phyloP scores from a whole-genome alignment of 2,329 filamentous ascomycete species.

The Rosellinia necatrix region DNA sequence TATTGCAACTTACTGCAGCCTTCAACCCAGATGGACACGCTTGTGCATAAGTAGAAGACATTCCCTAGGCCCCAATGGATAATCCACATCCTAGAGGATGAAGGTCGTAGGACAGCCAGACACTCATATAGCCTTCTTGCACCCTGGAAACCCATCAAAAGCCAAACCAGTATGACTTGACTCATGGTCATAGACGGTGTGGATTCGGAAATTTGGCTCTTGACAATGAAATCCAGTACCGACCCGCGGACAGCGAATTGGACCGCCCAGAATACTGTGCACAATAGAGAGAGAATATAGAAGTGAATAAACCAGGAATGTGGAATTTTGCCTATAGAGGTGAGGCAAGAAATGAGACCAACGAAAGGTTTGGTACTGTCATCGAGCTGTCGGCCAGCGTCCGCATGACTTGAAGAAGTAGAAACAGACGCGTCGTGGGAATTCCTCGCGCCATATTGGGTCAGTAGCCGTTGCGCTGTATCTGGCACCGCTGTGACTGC shows the following conservation, averaged over 20 bases:
- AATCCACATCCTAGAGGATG: conserved; percentile 80
- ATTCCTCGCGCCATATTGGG: conserved; percentile 57
- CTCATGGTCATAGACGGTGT: conserved; percentile 58
- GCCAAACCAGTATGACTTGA: conserved; percentile 70
- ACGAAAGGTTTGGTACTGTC: conserved; percentile 29
- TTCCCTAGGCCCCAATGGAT: conserved; percentile 82
- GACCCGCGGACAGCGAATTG: conserved; percentile 63
- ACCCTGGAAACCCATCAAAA: conserved; percentile 77
- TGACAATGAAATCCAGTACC: conserved; percentile 54
- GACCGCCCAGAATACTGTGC: conserved; percentile 74
- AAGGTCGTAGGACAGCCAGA: conserved; percentile 65
- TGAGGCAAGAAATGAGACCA: conserved; percentile 41
- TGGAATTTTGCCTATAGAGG: conserved; percentile 65
- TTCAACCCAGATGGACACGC: conserved; percentile 83
- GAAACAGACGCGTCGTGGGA: conserved; percentile 18
- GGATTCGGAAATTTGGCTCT: conserved; percentile 42
- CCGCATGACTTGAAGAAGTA: neutral
- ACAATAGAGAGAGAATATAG: conserved; percentile 72
- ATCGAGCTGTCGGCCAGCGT: neutral
- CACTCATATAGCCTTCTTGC: conserved; percentile 78
- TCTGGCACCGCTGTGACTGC: conserved; percentile 50
- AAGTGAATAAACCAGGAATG: conserved; percentile 91
- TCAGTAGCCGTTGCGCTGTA: conserved; percentile 49
- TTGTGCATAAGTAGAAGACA: conserved; percentile 74
- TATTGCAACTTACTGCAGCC: conserved; percentile 64